Conservation (phyloP, 2,329 filamentous ascomycete genomes). For the Pyrenophora teres region DNA sequence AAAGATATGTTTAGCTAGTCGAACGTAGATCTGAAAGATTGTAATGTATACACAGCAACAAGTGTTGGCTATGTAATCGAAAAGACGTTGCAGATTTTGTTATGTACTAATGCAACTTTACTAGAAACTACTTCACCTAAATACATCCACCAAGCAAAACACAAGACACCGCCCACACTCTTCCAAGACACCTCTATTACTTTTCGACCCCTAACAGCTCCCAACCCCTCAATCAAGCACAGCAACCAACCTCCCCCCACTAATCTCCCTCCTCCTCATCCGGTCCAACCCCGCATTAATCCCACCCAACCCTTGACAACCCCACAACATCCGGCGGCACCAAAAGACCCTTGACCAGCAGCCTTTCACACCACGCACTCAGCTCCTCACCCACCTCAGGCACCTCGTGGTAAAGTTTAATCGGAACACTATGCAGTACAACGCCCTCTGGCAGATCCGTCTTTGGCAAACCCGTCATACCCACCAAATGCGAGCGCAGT, state of each 20-base stretch:
- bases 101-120: too few species aligned
- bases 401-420: conserved; percentile 76
- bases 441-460: conserved; percentile 51
- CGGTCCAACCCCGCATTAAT: conserved; percentile 71
- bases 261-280: conserved; percentile 68
- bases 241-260: conserved; percentile 68
- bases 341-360: conserved; percentile 62
- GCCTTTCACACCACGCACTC: conserved; percentile 68
- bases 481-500: conserved; percentile 62
- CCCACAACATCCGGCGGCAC: conserved; percentile 68
- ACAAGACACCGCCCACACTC: too few species aligned
- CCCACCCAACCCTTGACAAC: conserved; percentile 66
- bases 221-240: conserved; percentile 8
- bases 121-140: too few species aligned
- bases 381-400: conserved; percentile 66
- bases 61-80: too few species aligned
- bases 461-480: conserved; percentile 70
- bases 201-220: too few species aligned
- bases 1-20: too few species aligned
- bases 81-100: too few species aligned
- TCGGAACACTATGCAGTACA: conserved; percentile 68
- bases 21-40: too few species aligned
- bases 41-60: too few species aligned
- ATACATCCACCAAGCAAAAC: too few species aligned
- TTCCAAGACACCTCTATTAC: too few species aligned